phyloP scores from a whole-genome alignment of 345 rosid genomes.

The Syzygium oleosum region DNA sequence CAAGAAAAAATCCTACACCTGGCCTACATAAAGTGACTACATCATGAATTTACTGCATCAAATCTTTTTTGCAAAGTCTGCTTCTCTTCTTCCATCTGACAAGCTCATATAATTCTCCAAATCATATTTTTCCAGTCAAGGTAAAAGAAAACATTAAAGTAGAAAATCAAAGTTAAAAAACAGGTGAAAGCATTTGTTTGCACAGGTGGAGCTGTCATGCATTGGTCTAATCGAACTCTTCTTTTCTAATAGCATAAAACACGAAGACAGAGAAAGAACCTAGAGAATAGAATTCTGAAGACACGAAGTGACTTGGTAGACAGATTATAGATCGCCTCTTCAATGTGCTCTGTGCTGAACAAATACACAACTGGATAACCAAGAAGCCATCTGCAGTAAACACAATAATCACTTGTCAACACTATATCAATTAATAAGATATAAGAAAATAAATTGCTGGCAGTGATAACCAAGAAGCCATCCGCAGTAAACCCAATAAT shows the following conservation, averaged over 20 bases:
- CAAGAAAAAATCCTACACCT: neutral
- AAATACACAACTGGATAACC: conserved; percentile 88
- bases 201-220: neutral
- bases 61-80: neutral
- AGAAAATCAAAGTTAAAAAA: neutral
- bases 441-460: neutral
- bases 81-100: neutral
- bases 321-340: conserved; percentile 73
- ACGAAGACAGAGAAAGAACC: conserved; percentile 28
- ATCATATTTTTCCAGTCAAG: neutral
- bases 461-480: too few species aligned
- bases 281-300: conserved; percentile 49
- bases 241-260: neutral
- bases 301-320: conserved; percentile 77
- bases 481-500: conserved; percentile 1
- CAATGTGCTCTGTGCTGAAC: conserved; percentile 72
- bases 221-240: neutral
- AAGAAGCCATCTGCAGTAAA: conserved; percentile 73
- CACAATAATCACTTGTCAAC: neutral
- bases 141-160: neutral
- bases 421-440: neutral
- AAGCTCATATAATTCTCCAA: neutral
- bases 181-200: neutral
- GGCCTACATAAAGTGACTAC: neutral
- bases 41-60: neutral